Conservation (phyloP, 2,329 filamentous ascomycete genomes). For the Diaporthe aspalathi region DNA sequence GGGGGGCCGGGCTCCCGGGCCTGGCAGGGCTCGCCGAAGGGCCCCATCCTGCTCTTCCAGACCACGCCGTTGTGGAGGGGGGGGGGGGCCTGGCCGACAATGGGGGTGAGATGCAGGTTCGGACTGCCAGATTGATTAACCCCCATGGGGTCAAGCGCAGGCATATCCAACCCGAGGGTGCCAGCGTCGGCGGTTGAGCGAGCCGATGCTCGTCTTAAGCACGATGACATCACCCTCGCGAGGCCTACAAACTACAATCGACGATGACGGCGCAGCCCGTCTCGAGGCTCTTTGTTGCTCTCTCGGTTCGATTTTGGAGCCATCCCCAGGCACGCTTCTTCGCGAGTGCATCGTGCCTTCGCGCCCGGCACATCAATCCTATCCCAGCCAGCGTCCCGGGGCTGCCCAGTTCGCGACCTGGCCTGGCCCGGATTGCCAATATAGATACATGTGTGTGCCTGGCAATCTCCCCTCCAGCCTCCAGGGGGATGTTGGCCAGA, state of each 20-base stretch:
- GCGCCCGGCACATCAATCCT: too few species aligned
- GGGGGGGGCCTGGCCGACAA: neutral
- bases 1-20: neutral
- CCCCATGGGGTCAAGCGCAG: slow-evolving; percentile 35
- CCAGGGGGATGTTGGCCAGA: slow-evolving; percentile 4
- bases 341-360: neutral
- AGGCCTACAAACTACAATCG: neutral
- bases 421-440: neutral
- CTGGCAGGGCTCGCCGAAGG: neutral
- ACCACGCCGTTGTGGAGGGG: slow-evolving; percentile 18
- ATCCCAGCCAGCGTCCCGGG: neutral
- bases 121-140: slow-evolving; percentile 7
- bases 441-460: neutral
- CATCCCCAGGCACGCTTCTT: neutral
- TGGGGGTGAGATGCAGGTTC: neutral
- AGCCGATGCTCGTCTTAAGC: slow-evolving; percentile 10
- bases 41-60: slow-evolving; percentile 13
- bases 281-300: too few species aligned
- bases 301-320: neutral
- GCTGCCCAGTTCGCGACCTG: neutral
- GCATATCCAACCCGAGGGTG: neutral
- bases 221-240: slow-evolving; percentile 31
- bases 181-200: neutral
- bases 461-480: neutral
- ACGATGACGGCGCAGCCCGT: too few species aligned